Percentiles rank a stretch among this genome's conserved stretches.
Evolutionary conservation across 2,329 filamentous ascomycete species (phyloP).

Genomic region (Aspergillus caelatus): DNA sequence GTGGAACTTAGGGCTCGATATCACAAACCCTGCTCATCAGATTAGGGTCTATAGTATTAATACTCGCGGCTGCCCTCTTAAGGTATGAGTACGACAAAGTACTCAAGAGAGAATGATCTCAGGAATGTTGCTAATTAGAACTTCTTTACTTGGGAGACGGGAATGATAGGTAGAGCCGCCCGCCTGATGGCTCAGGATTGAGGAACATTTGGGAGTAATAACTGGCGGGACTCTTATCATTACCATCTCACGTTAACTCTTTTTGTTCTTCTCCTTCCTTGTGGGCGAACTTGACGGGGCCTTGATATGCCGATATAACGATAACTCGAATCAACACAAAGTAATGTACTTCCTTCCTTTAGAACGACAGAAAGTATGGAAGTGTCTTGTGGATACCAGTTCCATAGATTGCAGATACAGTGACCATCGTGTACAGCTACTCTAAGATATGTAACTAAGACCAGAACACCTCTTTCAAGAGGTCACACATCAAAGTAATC

Average conservation of each 20-base stretch:
- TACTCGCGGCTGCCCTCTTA: conserved; percentile 23
- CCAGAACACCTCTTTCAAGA: conserved; percentile 38
- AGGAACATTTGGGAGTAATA: background rate
- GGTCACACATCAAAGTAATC: conserved; percentile 51
- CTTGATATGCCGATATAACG: background rate
- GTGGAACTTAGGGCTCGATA: conserved; percentile 52
- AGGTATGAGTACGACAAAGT: conserved; percentile 18
- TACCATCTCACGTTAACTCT: background rate
- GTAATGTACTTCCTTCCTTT: background rate
- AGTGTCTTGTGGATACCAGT: background rate
- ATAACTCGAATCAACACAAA: background rate
- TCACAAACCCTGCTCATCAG: conserved; percentile 42
- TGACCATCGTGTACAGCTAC: background rate
- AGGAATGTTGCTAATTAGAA: background rate
- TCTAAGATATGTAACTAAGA: background rate
- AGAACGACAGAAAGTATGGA: too few species aligned
- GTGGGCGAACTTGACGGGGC: background rate
- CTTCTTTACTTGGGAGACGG: background rate
- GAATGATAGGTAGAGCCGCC: background rate
- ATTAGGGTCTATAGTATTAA: conserved; percentile 43
- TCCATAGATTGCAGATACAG: background rate
- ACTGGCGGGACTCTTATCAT: background rate
- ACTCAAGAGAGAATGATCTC: background rate
- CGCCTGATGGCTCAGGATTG: background rate
- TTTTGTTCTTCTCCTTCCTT: background rate